Evolutionary conservation across 1,284 basidiomycete species (phyloP), one percentile per base, ranked within the genome.

Genomic region (Xerocomus minutiporus): DNA sequence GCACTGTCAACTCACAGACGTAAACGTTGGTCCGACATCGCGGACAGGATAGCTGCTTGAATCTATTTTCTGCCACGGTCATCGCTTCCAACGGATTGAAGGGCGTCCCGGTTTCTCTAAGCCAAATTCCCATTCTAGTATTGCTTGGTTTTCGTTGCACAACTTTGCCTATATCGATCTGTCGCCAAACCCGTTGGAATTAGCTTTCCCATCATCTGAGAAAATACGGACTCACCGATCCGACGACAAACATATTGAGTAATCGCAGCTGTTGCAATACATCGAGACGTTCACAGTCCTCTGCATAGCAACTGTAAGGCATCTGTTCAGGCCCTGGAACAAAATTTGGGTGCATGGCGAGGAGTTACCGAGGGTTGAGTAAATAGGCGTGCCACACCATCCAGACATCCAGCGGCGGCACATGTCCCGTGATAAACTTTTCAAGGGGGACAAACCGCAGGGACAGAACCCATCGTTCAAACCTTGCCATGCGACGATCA

Each of bases 381-480:
- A 76, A 42, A 57, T 77, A 77, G 2, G 76, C 69, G 35, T 77
- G 77, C 74, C 77, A 77, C 9, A 76, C 70, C 73, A 77, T 76
- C 54, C 72, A 63, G 12, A 78, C 76, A 48, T 77, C 77, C 13
- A 73, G 20, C 9, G 77, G 75, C 0, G 75, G 75, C n/a, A 73
- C 42, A 31, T 73, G 56, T 8, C 32, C 52, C 15, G 40, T 15
- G 34, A 68, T 45, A 42, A 73, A 75, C 40, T 58, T 58, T 43
- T 63, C 63, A 3, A 64, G 51, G 1, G 55, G 36, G 20, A 59
- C 60, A 17, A 57, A 59, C 20, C 58, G 56, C 34, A 73, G 46
- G 2, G 57, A 60, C 23, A 53, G 53, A 8, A 65, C 56, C 72
- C 72, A 74, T 12, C 55, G 60, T 38, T 74, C 65, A 39, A 74